Percentiles rank a stretch among this genome's conserved stretches.
These are phyloP conservation scores for Epithemia pelagica DNA, from an alignment of 108 stramenopile species.

Conservation along the genomic window DNA sequence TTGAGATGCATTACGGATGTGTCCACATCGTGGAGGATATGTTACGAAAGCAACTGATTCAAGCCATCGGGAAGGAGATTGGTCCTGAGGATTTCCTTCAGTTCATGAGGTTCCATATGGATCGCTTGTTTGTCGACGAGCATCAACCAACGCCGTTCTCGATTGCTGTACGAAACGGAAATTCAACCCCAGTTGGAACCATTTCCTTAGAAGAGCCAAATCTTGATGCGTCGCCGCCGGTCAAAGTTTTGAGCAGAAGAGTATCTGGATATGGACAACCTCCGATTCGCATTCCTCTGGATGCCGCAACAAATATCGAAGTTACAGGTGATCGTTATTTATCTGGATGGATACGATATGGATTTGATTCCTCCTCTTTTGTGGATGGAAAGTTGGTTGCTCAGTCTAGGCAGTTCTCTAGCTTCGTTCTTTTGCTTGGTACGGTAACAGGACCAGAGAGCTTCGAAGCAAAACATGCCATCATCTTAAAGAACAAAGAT, in stretches of 20 bases:
- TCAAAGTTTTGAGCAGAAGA: slow-evolving; percentile 18
- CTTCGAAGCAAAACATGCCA: slow-evolving; percentile 57
- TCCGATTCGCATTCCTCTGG: slow-evolving; percentile 26
- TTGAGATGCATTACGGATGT: background rate
- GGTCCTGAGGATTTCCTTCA: slow-evolving; percentile 18
- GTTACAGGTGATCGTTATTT: slow-evolving; percentile 37
- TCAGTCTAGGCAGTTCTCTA: slow-evolving; percentile 53
- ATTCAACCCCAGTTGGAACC: slow-evolving; percentile 26
- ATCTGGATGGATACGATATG: slow-evolving; percentile 43
- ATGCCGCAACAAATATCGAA: slow-evolving; percentile 22
- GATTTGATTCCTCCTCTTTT: slow-evolving; percentile 11
- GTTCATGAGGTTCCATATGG: slow-evolving; percentile 31
- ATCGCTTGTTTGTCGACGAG: slow-evolving; percentile 23
- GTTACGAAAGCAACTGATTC: slow-evolving; percentile 39
- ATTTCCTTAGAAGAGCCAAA: background rate
- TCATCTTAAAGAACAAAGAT: slow-evolving; percentile 71
- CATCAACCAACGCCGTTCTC: slow-evolving; percentile 51
- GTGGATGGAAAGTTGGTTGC: slow-evolving; percentile 24
- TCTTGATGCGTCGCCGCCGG: slow-evolving; percentile 3
- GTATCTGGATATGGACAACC: slow-evolving; percentile 1
- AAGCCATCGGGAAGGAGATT: slow-evolving; percentile 65
- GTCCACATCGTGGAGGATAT: slow-evolving; percentile 33
- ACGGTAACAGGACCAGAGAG: slow-evolving; percentile 33
- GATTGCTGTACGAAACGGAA: slow-evolving; percentile 41
- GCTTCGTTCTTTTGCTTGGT: slow-evolving; percentile 61